phyloP scores from a whole-genome alignment of 495 filamentous ascomycete species.

The Pyrenula aspistea region DNA sequence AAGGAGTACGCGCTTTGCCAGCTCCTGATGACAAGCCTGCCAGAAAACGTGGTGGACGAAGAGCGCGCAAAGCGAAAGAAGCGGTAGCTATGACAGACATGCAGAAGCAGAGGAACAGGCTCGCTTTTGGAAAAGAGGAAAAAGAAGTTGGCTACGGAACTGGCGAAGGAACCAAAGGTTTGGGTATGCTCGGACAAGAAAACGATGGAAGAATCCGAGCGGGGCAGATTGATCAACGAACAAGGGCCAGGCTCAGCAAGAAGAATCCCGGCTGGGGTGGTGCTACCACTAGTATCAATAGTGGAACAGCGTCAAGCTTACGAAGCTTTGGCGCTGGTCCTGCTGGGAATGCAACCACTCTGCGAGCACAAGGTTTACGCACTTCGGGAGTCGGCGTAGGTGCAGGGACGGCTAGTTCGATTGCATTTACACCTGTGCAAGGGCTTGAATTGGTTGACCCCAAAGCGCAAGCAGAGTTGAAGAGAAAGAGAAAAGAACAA shows the following conservation, averaged over 20 bases:
- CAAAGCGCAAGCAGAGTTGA: constrained; percentile 70
- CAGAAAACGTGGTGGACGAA: constrained; percentile 81
- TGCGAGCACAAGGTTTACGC: constrained; percentile 61
- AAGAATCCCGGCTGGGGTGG: constrained; percentile 95
- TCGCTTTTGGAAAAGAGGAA: constrained; percentile 95
- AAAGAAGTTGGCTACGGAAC: constrained; percentile 85
- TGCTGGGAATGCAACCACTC: constrained; percentile 48
- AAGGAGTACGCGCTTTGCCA: constrained; percentile 76
- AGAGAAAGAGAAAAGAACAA: constrained; percentile 80
- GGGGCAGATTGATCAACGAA: constrained; percentile 84
- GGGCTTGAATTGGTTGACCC: constrained; percentile 94
- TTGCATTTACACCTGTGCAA: constrained; percentile 90
- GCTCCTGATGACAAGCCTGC: constrained; percentile 93
- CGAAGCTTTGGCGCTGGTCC: constrained; percentile 58
- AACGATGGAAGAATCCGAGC: constrained; percentile 80
- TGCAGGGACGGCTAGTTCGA: constrained; percentile 69
- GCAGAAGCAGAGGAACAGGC: constrained; percentile 88
- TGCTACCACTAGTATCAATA: constrained; percentile 49
- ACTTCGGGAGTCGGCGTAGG: constrained; percentile 54
- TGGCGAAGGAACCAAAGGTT: constrained; percentile 72
- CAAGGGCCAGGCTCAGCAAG: constrained; percentile 80
- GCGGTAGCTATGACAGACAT: constrained; percentile 94
- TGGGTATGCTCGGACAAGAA: constrained; percentile 89
- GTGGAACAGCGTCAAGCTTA: constrained; percentile 58
- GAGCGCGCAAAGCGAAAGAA: constrained; percentile 93